Evolutionary conservation across 2,329 filamentous ascomycete species (phyloP).

Genomic region (Purpureocillium takamizusanense): DNA sequence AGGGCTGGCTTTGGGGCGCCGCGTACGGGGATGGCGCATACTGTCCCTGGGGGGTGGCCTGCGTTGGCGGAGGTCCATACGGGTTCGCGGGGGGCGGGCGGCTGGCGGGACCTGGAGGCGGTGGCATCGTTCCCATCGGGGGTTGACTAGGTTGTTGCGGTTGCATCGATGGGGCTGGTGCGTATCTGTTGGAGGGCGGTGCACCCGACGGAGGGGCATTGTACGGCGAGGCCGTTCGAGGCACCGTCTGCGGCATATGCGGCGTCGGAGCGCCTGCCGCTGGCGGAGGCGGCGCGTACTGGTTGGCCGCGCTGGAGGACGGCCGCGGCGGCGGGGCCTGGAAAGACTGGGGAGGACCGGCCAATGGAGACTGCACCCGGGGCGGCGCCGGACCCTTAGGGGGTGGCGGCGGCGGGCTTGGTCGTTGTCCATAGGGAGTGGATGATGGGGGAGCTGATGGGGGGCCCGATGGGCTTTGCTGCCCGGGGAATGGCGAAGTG

Average conservation of each 20-base stretch:
- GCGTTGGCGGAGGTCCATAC: constrained; percentile 36
- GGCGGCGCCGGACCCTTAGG: constrained; percentile 69
- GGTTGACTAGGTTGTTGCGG: constrained; percentile 34
- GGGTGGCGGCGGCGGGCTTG: constrained; percentile 70
- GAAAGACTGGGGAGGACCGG: constrained; percentile 35
- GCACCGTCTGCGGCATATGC: constrained; percentile 48
- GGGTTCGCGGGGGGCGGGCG: constrained; percentile 37
- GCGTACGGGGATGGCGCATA: constrained; percentile 22
- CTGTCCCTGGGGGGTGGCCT: constrained; percentile 27
- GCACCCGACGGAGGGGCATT: constrained; percentile 64
- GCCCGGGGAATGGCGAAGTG: constrained; percentile 66
- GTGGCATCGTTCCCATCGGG: constrained; percentile 25
- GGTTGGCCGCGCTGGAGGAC: constrained; percentile 56
- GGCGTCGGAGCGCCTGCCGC: constrained; percentile 56
- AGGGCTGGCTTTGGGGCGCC: constrained; percentile 33
- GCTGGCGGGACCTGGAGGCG: constrained; percentile 28
- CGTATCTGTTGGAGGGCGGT: constrained; percentile 68
- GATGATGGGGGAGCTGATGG: constrained; percentile 51
- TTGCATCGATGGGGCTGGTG: constrained; percentile 54
- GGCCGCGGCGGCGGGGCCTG: constrained; percentile 49
- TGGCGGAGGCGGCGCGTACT: constrained; percentile 43
- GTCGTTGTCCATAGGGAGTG: constrained; percentile 49
- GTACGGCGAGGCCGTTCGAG: constrained; percentile 77
- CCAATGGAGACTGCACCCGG: constrained; percentile 64
- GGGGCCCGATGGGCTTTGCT: constrained; percentile 47